Percentiles rank a stretch among this genome's conserved stretches.
Conservation (phyloP, 1,284 basidiomycete species). For the Boletus subluridellus region DNA sequence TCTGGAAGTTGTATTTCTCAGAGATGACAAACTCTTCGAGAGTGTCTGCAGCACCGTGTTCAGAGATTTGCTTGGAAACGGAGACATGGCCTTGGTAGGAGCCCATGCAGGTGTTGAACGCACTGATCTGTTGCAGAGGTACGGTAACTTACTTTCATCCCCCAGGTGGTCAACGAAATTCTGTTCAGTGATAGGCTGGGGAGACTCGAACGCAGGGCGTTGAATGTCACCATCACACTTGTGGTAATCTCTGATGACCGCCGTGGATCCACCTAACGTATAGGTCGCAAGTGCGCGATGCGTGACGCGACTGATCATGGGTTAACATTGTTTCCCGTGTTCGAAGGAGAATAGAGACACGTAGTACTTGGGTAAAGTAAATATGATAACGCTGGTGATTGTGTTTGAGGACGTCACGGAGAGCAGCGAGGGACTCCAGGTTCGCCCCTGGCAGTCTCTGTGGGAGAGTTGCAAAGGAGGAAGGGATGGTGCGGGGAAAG, state of each 20-base stretch:
- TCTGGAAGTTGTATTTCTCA: constrained; percentile 44
- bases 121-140: neutral
- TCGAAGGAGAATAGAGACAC: neutral
- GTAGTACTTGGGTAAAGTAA: constrained; percentile 30
- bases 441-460: constrained; percentile 28
- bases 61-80: constrained; percentile 47
- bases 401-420: constrained; percentile 27
- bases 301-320: constrained; percentile 37
- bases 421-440: constrained; percentile 19
- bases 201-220: constrained; percentile 36
- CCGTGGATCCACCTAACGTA: constrained; percentile 35
- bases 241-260: constrained; percentile 28
- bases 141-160: constrained; percentile 36
- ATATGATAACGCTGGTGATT: constrained; percentile 29
- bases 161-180: constrained; percentile 46
- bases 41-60: constrained; percentile 40
- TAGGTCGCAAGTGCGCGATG: constrained; percentile 46
- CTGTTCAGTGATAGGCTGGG: constrained; percentile 35
- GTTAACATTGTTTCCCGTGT: neutral
- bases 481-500: constrained; percentile 24
- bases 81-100: constrained; percentile 56
- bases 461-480: constrained; percentile 27
- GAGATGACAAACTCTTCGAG: constrained; percentile 62
- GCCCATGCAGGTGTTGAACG: constrained; percentile 31
- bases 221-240: constrained; percentile 21